Base-by-base conservation (phyloP, 2,329 filamentous ascomycete species). In the Calonectria honghensis region DNA sequence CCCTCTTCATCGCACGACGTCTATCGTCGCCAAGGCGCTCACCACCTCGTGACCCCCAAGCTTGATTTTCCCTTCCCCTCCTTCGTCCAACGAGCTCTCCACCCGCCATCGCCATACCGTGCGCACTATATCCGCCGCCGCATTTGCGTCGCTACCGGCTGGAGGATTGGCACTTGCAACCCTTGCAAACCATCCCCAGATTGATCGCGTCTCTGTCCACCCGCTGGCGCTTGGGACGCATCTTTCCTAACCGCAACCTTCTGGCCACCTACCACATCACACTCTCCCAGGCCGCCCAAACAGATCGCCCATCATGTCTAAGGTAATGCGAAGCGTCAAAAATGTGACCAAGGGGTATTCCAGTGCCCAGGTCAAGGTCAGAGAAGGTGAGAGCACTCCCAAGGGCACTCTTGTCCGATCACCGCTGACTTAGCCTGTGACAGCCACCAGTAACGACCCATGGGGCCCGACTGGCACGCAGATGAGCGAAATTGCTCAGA, bases 341-440 rank as follows among this genome's bases (percentile, higher is more conserved):
- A 99, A 98, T 90, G 96, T 99, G 87, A 98, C 97, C 86, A 99
- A 98, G 89, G 97, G 97, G 81, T 99, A 99, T 85, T 98, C 96
- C 45, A 93, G 91, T 79, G 95, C 97, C 82, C 96, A 99, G 90
- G 95, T 98, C 86, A 98, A 98, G 89, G 97, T 99, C 86, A 93
- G 96, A 89, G 96, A 98, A 95, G 96, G 96, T 98, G 88, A 79
- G 93, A 74, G 48, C 37, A 70, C 67, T 59, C 31, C 13, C 9
- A 32, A 70, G 57, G 48, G 27, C 63, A 31, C n/a, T 37, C 35
- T 29, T 59, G 51, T 48, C 35, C 54, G 66, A 61, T 52, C 57
- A 73, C 67, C 45, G 73, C 77, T 81, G 75, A 82, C 77, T 29
- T 31, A 48, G 45, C 70, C 39, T 68, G 73, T n/a, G 79, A 75